Base-by-base conservation (phyloP, 163 green algal genomes). In the Volvox carteri region DNA sequence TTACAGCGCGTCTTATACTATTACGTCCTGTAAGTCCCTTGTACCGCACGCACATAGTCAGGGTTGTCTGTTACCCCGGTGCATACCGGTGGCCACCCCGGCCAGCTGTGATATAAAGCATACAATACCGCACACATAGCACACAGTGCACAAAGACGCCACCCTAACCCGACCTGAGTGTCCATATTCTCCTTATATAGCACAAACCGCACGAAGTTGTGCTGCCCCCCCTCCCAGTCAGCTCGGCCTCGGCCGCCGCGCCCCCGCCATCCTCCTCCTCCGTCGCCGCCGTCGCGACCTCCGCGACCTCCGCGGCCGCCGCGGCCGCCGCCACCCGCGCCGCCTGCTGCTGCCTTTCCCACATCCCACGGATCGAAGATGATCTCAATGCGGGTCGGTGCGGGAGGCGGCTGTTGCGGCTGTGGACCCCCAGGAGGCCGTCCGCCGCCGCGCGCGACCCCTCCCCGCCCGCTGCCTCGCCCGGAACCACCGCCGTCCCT, bases 151-250 rank as follows among this genome's bases (percentile, higher is more conserved):
- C 14, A 60, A 12, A 60, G 16, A 60, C 12, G 16, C 50, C 50
- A 60, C 50, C n/a, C n/a, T 60, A 33, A 33, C 18, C 37, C 33
- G 50, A 92, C 91, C 92, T 97, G 95, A 0, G 94, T 97, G 76
- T 98, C 97, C 86, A 96, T 96, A 93, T 98, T 98, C 54, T 97
- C 95, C 86, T 99, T 99, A 88, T 94, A 96, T 52, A 99, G 90
- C 58, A 96, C 93, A 87, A 98, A 98, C 72, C 93, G 81, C 37
- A 95, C 33, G 83, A 94, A 97, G 73, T 90, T 86, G 23, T 89
- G 78, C 4, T 50, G 28, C 16, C 91, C 94, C 28, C 93, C 95
- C 8, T 89, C 90, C 94, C 94, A 96, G 6, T 35, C n/a, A 28
- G 46, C 81, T 25, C 79, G 28, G 23, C 92, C 84, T 48, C 87